These are phyloP conservation scores for Bryopsis sp. DNA, from an alignment of 139 green algal genomes.

Conservation along the genomic window DNA sequence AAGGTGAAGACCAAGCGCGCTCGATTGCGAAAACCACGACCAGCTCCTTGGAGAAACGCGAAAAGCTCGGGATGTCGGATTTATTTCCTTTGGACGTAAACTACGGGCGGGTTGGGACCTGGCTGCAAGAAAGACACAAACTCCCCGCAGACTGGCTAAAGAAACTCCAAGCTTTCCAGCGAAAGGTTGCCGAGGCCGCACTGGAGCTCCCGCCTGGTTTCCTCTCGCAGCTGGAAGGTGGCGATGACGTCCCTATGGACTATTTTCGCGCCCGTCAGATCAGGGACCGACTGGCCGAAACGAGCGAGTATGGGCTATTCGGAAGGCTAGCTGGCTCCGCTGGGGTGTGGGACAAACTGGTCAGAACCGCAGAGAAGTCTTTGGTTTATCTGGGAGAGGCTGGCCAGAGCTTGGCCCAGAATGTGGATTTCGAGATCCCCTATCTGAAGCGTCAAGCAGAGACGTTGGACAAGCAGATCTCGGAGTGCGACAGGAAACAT, in stretches of 20 bases:
- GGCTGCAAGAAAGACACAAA: constrained; percentile 24
- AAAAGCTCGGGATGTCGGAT: neutral
- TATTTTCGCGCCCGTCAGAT: constrained; percentile 44
- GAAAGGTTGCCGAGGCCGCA: constrained; percentile 34
- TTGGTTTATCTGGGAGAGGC: constrained; percentile 58
- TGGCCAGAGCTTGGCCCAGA: constrained; percentile 41
- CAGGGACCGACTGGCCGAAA: constrained; percentile 41
- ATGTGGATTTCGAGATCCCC: constrained; percentile 70
- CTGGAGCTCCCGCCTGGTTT: constrained; percentile 38
- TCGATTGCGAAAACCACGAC: too few species aligned
- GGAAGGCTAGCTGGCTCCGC: constrained; percentile 51
- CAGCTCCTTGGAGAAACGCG: too few species aligned
- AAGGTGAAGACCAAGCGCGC: too few species aligned
- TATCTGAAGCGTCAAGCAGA: constrained; percentile 51
- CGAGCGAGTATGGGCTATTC: constrained; percentile 53
- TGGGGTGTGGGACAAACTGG: constrained; percentile 59
- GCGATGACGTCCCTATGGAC: constrained; percentile 34
- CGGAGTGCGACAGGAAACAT: constrained; percentile 46
- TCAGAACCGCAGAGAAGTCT: constrained; percentile 56
- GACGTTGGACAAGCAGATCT: constrained; percentile 39
- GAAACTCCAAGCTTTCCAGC: constrained; percentile 50
- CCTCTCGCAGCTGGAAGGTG: constrained; percentile 21
- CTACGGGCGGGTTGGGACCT: neutral
- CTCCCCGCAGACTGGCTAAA: constrained; percentile 63
- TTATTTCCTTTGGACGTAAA: constrained; percentile 5